Evolutionary conservation across 2,329 filamentous ascomycete genomes (phyloP).

Genomic region (Ophiostoma piceae): DNA sequence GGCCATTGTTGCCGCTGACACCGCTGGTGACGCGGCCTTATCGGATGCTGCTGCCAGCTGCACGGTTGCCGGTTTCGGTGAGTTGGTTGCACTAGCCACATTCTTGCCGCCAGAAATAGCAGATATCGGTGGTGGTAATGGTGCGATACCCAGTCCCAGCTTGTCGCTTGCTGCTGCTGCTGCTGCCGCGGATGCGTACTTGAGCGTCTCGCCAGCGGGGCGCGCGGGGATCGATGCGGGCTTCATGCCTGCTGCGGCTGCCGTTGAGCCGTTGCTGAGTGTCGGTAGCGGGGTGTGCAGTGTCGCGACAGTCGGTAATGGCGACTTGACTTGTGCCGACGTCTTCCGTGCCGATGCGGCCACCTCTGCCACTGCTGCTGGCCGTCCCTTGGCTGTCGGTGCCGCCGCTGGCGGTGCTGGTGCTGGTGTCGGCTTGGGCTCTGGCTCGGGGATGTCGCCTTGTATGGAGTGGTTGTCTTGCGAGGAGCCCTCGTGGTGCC

Average conservation of each 20-base stretch:
- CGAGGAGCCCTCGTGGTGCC: constrained; percentile 80
- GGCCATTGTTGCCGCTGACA: constrained; percentile 27
- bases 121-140: constrained; percentile 83
- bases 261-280: constrained; percentile 50
- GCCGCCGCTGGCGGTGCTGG: constrained; percentile 37
- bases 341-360: constrained; percentile 58
- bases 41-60: constrained; percentile 41
- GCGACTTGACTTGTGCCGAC: constrained; percentile 90
- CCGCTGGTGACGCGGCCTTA: constrained; percentile 32
- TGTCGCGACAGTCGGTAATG: constrained; percentile 85
- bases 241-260: constrained; percentile 67
- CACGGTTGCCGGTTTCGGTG: constrained; percentile 45
- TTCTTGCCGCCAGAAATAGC: constrained; percentile 44
- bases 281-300: constrained; percentile 68
- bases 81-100: constrained; percentile 53
- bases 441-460: constrained; percentile 65
- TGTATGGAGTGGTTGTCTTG: constrained; percentile 91
- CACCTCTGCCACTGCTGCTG: constrained; percentile 46
- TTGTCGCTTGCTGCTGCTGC: constrained; percentile 83
- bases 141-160: constrained; percentile 79
- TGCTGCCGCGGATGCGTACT: constrained; percentile 93
- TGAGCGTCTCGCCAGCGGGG: constrained; percentile 81
- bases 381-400: constrained; percentile 48
- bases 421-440: constrained; percentile 40
- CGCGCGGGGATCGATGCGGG: constrained; percentile 80